phyloP scores from a whole-genome alignment of 805 yeast genomes.

The Schwanniomyces sp. region DNA sequence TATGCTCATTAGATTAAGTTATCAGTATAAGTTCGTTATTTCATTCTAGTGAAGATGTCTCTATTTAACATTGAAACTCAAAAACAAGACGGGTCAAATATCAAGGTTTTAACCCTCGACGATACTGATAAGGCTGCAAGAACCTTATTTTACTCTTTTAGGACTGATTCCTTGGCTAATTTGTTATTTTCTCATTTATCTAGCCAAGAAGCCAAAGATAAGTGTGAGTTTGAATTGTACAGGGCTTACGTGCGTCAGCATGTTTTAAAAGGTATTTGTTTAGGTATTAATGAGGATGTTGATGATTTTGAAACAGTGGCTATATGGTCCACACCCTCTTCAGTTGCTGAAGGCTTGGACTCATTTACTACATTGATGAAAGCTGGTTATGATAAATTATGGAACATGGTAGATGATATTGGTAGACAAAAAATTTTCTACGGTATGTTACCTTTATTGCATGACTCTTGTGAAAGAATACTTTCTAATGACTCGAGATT shows the following conservation, averaged over 20 bases:
- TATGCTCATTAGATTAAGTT: slow-evolving; percentile 2
- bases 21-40: slow-evolving; percentile 1
- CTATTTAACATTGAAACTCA: background rate
- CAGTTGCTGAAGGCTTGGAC: slow-evolving; percentile 41
- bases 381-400: slow-evolving; percentile 53
- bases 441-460: slow-evolving; percentile 52
- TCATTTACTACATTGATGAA: slow-evolving; percentile 47
- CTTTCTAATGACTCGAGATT: slow-evolving; percentile 40
- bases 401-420: slow-evolving; percentile 47
- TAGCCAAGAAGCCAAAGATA: slow-evolving; percentile 12
- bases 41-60: slow-evolving; percentile 3
- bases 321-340: slow-evolving; percentile 52
- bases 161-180: slow-evolving; percentile 33
- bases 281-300: slow-evolving; percentile 48
- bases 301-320: slow-evolving; percentile 52
- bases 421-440: slow-evolving; percentile 51
- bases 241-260: slow-evolving; percentile 54
- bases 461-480: slow-evolving; percentile 47
- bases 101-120: slow-evolving; percentile 13
- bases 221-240: slow-evolving; percentile 41
- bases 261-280: slow-evolving; percentile 47
- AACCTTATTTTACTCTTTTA: slow-evolving; percentile 37
- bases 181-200: slow-evolving; percentile 26
- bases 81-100: background rate
- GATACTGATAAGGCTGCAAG: slow-evolving; percentile 36